Evolutionary conservation across 208 protist genomes (phyloP).

Genomic region (Trypanosoma mega): DNA sequence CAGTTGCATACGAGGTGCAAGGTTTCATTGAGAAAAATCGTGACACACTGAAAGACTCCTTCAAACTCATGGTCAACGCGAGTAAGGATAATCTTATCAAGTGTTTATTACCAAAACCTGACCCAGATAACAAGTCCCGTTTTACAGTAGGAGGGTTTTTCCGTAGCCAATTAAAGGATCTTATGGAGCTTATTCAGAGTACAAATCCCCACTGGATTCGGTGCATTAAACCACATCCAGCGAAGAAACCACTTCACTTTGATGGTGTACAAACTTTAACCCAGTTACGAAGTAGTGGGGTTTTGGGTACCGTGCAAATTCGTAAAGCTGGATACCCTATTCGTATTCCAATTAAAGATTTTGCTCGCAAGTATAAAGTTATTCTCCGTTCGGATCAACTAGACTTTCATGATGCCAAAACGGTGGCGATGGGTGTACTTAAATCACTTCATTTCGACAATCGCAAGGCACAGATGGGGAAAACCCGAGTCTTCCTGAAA

Average conservation of each 20-base stretch:
- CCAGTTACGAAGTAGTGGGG: conserved; percentile 38
- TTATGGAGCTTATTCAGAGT: conserved; percentile 34
- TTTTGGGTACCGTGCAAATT: conserved; percentile 49
- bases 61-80: conserved; percentile 27
- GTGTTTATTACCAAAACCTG: conserved; percentile 20
- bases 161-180: conserved; percentile 28
- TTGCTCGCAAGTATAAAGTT: conserved; percentile 32
- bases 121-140: conserved; percentile 17
- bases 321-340: conserved; percentile 43
- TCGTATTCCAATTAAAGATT: conserved; percentile 27
- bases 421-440: conserved; percentile 23
- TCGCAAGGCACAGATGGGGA: conserved; percentile 36
- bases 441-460: conserved; percentile 17
- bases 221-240: conserved; percentile 50
- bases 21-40: conserved; percentile 41
- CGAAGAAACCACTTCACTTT: conserved; percentile 43
- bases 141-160: conserved; percentile 42
- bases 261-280: conserved; percentile 27
- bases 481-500: conserved; percentile 42
- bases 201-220: conserved; percentile 55
- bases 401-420: conserved; percentile 11
- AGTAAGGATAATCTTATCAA: conserved; percentile 24
- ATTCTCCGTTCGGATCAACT: conserved; percentile 10
- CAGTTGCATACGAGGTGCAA: conserved; percentile 37
- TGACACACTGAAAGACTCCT: conserved; percentile 33